Base-by-base conservation (phyloP, 352 stramenopile genomes). In the Blastocystis sp. region DNA sequence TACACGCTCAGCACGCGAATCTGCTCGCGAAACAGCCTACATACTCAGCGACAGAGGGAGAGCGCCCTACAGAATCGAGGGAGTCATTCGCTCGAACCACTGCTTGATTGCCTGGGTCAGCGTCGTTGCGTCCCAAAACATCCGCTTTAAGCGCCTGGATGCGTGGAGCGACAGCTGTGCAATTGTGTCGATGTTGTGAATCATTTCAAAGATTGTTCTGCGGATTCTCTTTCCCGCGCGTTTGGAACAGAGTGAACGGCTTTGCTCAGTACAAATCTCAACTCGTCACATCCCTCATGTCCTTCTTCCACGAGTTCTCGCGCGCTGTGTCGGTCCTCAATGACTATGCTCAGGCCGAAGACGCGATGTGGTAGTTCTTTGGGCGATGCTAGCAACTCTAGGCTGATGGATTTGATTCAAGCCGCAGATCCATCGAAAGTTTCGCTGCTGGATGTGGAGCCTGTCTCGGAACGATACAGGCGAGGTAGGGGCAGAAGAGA, bases 1-100 rank as follows among this genome's bases (percentile, higher is more conserved):
- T 55, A 88, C 26, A 88, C 77, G 76, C 77, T 88, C 20, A 88
- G 37, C 20, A 88, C 61, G 23, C 77, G 77, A 15, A 88, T 88
- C 43, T 88, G 77, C 45, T 88, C 77, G 9, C 77, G 26, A 50
- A 76, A 69, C 20, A 59, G 55, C 50, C 77, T 88, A 77, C 8
- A 3, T 2, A 11, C 34, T 45, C 41, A 37, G 9, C 3, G 1
- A 20, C 13, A 5, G 37, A 23, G 9, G n/a, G 55, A 54, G 20
- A 23, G 29, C 45, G 5, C 15, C 20, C n/a, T 69, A 84, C 73
- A 84, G 26, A n/a, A 84, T 66, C 5, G 73, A 53, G n/a, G 73
- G 73, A 37, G 73, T 69, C 37, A 61, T 53, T 47, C 62, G 64
- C 50, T 63, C 62, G 39, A 84, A 84, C 73, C 73, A 84, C 9